Percentiles rank a stretch among this genome's conserved stretches.
Conservation (phyloP, 306 rosid genomes). For the Quercus engelmannii region DNA sequence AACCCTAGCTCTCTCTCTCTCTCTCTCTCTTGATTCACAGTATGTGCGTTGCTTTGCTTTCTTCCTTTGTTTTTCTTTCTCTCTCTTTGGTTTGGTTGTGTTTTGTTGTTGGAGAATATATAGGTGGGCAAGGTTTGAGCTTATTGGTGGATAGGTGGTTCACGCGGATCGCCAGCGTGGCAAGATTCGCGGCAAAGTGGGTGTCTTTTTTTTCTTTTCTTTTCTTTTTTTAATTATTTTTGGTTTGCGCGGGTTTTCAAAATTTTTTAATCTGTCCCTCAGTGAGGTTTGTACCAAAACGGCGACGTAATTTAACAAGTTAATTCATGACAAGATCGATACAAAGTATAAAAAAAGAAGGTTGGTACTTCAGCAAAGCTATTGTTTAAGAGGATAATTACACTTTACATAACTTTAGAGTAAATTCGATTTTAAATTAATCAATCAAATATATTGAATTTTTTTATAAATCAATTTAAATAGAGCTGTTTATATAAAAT, state of each 20-base stretch:
- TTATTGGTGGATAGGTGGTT: slow-evolving; percentile 7
- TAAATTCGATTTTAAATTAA: too few species aligned
- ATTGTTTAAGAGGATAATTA: too few species aligned
- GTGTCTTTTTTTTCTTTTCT: neutral
- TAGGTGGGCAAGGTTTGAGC: neutral
- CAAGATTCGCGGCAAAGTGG: slow-evolving; percentile 35
- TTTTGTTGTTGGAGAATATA: neutral
- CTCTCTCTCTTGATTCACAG: too few species aligned
- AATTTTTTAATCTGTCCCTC: neutral
- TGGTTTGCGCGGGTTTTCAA: slow-evolving; percentile 6
- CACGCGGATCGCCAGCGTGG: slow-evolving; percentile 36
- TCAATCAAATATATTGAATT: too few species aligned
- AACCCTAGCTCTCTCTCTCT: too few species aligned
- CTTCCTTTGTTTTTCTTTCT: neutral
- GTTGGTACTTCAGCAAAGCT: too few species aligned
- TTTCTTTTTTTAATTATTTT: neutral
- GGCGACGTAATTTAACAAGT: neutral
- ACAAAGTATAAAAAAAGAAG: too few species aligned
- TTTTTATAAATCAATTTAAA: too few species aligned
- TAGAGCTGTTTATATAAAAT: too few species aligned
- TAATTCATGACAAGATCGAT: too few species aligned
- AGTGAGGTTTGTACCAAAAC: neutral
- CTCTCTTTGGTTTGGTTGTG: neutral
- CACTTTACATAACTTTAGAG: too few species aligned
- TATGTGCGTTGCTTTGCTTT: too few species aligned